These are phyloP conservation scores for Carex sylvatica DNA, from an alignment of 202 grass and related monocot species.

Conservation along the genomic window DNA sequence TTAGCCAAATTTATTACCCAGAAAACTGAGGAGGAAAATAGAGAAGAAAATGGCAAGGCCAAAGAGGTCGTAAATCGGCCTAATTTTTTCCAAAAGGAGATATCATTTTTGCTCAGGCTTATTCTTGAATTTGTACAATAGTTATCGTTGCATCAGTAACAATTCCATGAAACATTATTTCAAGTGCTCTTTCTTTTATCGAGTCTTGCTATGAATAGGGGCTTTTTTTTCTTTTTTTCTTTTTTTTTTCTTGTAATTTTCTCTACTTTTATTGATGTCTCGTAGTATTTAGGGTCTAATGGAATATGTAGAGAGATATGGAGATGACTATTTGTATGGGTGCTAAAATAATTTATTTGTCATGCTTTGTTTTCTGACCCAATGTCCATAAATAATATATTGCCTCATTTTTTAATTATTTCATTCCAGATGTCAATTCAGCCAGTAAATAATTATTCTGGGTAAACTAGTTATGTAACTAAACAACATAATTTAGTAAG, in stretches of 20 bases:
- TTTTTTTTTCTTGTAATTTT: not conserved
- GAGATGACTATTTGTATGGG: not conserved
- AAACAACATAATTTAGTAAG: not conserved
- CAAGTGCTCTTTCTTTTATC: not conserved
- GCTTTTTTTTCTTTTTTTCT: not conserved
- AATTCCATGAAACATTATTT: not conserved
- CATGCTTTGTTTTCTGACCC: not conserved
- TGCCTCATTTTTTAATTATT: not conserved
- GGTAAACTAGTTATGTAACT: not conserved
- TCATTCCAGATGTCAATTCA: not conserved
- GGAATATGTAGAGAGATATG: not conserved
- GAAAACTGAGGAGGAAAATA: not conserved
- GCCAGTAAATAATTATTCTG: not conserved
- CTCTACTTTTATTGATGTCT: not conserved
- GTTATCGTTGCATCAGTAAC: not conserved
- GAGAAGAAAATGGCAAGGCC: not conserved
- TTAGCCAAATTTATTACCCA: constrained; percentile 41
- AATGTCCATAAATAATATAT: not conserved
- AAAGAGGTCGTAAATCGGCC: constrained; percentile 20
- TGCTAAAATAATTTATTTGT: not conserved
- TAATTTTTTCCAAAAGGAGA: constrained; percentile 64
- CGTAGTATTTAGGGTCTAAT: constrained; percentile 6
- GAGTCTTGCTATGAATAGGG: not conserved
- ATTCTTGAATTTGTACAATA: constrained; percentile 82
- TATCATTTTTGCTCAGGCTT: constrained; percentile 78